A percentile compares a stretch with the other conserved stretches of the same genome.
Conservation (phyloP, 2,329 filamentous ascomycete genomes). For the Fusarium sp. region DNA sequence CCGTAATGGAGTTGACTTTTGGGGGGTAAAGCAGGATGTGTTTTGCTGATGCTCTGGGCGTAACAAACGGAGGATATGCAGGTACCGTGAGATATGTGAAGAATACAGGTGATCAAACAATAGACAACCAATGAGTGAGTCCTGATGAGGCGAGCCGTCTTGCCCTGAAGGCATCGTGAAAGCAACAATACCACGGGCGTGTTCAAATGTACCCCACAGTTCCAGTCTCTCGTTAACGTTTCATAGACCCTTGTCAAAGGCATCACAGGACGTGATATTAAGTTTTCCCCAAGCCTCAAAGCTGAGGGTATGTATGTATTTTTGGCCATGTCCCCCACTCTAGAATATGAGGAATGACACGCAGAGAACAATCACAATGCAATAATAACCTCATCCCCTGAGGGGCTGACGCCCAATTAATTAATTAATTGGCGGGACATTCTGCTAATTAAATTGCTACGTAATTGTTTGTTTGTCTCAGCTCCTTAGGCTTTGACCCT, state of each 20-base stretch:
- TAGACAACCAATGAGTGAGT: too few species aligned
- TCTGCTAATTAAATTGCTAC: too few species aligned
- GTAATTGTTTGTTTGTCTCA: background rate
- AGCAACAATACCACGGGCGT: background rate
- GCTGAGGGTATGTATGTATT: constrained; percentile 37
- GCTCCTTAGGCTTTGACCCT: background rate
- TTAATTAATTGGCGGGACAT: too few species aligned
- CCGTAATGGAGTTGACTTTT: too few species aligned
- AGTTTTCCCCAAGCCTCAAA: background rate
- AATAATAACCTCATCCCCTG: background rate
- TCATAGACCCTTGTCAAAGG: constrained; percentile 20
- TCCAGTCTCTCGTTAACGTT: constrained; percentile 1
- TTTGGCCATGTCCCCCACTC: background rate
- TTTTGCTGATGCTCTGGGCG: too few species aligned
- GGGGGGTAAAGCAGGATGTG: too few species aligned
- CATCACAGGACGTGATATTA: constrained; percentile 40
- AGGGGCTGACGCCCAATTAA: constrained; percentile 11
- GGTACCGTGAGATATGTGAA: too few species aligned
- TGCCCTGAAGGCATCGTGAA: constrained; percentile 34
- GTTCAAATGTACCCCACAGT: constrained; percentile 41
- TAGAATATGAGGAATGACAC: too few species aligned
- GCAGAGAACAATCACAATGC: too few species aligned
- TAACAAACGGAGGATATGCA: too few species aligned
- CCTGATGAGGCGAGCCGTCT: too few species aligned
- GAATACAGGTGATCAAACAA: too few species aligned